These are phyloP conservation scores for Aureobasidium sp. DNA, from an alignment of 2,329 filamentous ascomycete genomes.

Conservation along the genomic window DNA sequence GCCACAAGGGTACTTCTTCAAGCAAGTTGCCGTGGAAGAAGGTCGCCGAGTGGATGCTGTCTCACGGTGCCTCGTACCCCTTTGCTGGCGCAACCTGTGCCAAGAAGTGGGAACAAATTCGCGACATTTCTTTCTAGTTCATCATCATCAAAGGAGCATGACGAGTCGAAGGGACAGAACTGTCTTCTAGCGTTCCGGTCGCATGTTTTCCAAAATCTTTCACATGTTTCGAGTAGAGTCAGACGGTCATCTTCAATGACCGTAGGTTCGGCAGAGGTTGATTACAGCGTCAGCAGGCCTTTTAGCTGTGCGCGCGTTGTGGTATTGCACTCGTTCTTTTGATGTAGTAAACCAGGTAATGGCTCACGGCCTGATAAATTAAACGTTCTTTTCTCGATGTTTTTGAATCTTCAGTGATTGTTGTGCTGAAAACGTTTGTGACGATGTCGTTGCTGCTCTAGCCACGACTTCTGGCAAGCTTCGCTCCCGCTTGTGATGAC, in stretches of 20 bases:
- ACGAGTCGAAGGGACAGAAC: neutral
- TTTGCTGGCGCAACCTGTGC: constrained; percentile 57
- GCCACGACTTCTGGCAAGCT: neutral
- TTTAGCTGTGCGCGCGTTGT: neutral
- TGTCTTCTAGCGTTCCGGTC: neutral
- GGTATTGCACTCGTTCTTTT: neutral
- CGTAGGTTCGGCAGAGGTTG: neutral
- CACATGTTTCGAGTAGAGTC: neutral
- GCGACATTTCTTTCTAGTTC: neutral
- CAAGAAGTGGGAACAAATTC: constrained; percentile 52
- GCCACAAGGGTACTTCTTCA: neutral
- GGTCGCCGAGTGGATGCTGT: constrained; percentile 47
- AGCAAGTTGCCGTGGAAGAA: constrained; percentile 53
- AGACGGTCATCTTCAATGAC: neutral
- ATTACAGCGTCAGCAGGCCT: neutral
- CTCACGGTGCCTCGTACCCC: constrained; percentile 49
- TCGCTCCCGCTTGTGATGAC: neutral
- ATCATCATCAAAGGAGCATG: neutral
- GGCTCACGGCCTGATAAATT: neutral
- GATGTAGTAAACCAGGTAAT: neutral
- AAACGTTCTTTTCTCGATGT: neutral
- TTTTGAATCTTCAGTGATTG: neutral
- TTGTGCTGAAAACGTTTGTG: no score
- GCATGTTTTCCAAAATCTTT: neutral
- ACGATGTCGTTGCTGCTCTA: neutral